Evolutionary conservation across 2,329 filamentous ascomycete genomes (phyloP), one percentile per base, ranked within the genome.

Genomic region (Zymoseptoria tritici): DNA sequence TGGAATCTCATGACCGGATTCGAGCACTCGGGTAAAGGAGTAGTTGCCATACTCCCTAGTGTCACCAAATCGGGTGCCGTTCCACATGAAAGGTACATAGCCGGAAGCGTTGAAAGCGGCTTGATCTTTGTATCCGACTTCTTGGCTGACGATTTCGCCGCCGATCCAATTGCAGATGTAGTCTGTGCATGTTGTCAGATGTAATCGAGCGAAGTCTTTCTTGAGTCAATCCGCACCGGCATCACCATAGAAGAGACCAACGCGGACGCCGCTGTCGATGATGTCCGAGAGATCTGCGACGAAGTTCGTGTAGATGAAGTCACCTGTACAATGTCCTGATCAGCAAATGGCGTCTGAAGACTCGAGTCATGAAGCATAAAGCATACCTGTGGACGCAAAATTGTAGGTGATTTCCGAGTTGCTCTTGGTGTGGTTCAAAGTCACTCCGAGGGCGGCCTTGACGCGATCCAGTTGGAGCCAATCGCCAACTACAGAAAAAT

Each of bases 271-370:
- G 36, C 70, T 67, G 52, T 72, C 64, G 4, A 78, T 70, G 78
- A 62, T 79, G 73, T 68, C 64, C 59, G 76, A 73, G 9, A 77
- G 60, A 59, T 78, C 75, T 22, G 69, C 64, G 20, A 73, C 76
- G 67, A 85, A 81, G 64, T 83, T 83, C 16, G 82, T 81, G 67
- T 85, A 86, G 56, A 85, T 81, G 63, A 84, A 85, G 71, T 89
- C 87, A 49, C 81, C 61, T 19, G 9, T n/a, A n/a, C n/a, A n/a
- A n/a, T n/a, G n/a, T n/a, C n/a, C n/a, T n/a, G n/a, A n/a, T n/a
- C n/a, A n/a, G n/a, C n/a, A n/a, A n/a, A n/a, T n/a, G n/a, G n/a
- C n/a, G n/a, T n/a, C n/a, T n/a, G n/a, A n/a, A n/a, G n/a, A n/a
- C n/a, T n/a, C n/a, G n/a, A n/a, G n/a, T n/a, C n/a, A n/a, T n/a